A percentile compares a stretch with the other conserved stretches of the same genome.
These are phyloP conservation scores for Picea glauca DNA, from an alignment of 75 land plant species.

Conservation along the genomic window DNA sequence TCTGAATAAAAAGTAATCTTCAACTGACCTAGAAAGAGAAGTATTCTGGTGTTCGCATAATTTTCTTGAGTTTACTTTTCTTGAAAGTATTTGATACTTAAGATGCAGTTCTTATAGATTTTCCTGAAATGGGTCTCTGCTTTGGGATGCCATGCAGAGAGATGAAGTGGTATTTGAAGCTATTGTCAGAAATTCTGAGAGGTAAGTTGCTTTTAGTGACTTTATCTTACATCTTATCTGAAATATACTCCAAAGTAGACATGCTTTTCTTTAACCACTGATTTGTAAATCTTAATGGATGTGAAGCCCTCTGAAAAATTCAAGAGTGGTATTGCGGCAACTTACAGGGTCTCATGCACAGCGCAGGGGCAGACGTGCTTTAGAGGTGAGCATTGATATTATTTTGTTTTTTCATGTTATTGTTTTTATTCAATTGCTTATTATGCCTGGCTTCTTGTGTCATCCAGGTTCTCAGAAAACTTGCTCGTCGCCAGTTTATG, in stretches of 20 bases:
- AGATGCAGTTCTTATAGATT: background rate
- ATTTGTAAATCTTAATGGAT: background rate
- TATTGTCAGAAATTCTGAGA: conserved; percentile 50
- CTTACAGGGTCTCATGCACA: conserved; percentile 67
- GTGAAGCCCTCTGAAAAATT: conserved; percentile 62
- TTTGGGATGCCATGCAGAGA: conserved; percentile 33
- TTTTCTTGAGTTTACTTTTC: background rate
- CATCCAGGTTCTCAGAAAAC: conserved; percentile 66
- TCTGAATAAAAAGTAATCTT: background rate
- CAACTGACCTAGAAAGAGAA: background rate
- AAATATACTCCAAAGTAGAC: background rate
- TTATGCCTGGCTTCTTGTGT: background rate
- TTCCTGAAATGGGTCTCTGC: background rate
- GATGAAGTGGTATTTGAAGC: conserved; percentile 88
- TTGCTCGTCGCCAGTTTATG: conserved; percentile 56
- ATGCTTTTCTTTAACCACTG: background rate
- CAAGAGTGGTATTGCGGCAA: conserved; percentile 77
- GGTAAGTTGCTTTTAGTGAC: conserved; percentile 32
- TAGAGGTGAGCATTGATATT: conserved; percentile 48
- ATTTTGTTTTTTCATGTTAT: background rate
- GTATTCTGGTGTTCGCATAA: background rate
- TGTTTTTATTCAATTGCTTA: background rate
- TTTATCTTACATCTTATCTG: background rate
- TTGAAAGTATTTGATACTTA: background rate
- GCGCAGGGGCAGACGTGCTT: conserved; percentile 76